Evolutionary conservation across 2,329 filamentous ascomycete genomes (phyloP).

Genomic region (Aspergillus pseudoviridinutans): DNA sequence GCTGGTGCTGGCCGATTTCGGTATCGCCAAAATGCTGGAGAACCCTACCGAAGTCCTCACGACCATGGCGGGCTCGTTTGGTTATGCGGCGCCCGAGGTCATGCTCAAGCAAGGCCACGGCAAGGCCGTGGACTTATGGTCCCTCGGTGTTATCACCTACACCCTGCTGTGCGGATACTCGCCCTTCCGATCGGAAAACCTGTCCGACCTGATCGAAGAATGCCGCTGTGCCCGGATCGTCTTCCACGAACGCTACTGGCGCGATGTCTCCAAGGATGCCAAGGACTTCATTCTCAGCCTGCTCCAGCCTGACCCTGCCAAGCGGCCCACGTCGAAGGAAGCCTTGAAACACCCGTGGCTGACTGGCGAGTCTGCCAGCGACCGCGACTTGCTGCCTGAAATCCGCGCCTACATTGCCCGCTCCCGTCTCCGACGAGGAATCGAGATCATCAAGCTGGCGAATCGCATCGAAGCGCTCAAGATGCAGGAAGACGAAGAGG

Average conservation of each 20-base stretch:
- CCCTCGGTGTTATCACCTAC: conserved; percentile 96
- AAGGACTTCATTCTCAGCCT: conserved; percentile 88
- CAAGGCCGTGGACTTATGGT: conserved; percentile 99
- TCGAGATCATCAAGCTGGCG: conserved; percentile 91
- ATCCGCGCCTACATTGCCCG: conserved; percentile 92
- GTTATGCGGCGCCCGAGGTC: conserved; percentile 94
- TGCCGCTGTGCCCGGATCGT: conserved; percentile 78
- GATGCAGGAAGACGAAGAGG: conserved; percentile 83
- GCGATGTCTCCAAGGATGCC: conserved; percentile 89
- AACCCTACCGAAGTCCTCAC: conserved; percentile 86
- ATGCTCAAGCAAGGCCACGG: conserved; percentile 98
- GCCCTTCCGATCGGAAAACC: conserved; percentile 91
- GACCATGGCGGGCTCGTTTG: conserved; percentile 98
- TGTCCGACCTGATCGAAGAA: conserved; percentile 90
- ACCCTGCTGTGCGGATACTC: conserved; percentile 97
- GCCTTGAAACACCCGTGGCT: conserved; percentile 84
- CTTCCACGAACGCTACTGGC: conserved; percentile 98
- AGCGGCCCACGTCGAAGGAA: conserved; percentile 74
- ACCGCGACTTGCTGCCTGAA: conserved; percentile 96
- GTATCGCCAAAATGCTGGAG: conserved; percentile 97
- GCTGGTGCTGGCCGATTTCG: conserved; percentile 92
- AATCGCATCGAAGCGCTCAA: conserved; percentile 95
- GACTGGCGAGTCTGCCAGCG: conserved; percentile 82
- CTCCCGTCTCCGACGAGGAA: conserved; percentile 84
- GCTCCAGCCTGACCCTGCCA: conserved; percentile 71